Conservation (phyloP, 352 stramenopile genomes). For the Thalassiosira livingstoniorum region DNA sequence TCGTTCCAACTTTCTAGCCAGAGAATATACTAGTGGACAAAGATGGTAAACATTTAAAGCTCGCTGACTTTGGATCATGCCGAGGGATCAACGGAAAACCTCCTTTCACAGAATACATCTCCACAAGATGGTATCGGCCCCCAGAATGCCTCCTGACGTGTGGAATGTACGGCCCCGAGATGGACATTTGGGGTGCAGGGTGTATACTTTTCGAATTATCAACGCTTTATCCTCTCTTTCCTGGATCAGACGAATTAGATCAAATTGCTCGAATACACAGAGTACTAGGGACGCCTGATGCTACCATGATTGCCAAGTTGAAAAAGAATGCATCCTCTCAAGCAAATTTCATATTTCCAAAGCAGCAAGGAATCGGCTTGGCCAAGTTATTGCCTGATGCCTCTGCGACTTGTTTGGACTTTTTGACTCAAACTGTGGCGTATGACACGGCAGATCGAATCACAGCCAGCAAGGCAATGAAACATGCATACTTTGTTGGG, state of each 20-base stretch:
- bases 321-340: conserved; percentile 91
- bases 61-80: conserved; percentile 96
- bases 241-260: conserved; percentile 93
- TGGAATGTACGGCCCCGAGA: conserved; percentile 95
- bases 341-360: conserved; percentile 92
- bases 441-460: conserved; percentile 68
- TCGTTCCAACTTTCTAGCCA: conserved; percentile 61
- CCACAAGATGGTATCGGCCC: conserved; percentile 87
- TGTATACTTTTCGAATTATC: conserved; percentile 97
- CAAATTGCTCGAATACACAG: conserved; percentile 96
- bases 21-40: conserved; percentile 95
- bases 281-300: conserved; percentile 91
- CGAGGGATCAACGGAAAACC: conserved; percentile 95
- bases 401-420: conserved; percentile 42
- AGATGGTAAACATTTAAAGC: conserved; percentile 81
- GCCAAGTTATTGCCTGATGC: conserved; percentile 87
- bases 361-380: conserved; percentile 89
- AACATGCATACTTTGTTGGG: conserved; percentile 65
- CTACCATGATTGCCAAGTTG: conserved; percentile 90
- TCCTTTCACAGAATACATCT: conserved; percentile 97
- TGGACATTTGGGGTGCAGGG: conserved; percentile 95
- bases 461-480: conserved; percentile 45
- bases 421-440: conserved; percentile 52
- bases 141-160: conserved; percentile 95
- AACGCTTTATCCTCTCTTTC: conserved; percentile 93